These are phyloP conservation scores for Marchantia paleacea DNA, from an alignment of 225 moss, liverwort and hornwort genomes.

Conservation along the genomic window DNA sequence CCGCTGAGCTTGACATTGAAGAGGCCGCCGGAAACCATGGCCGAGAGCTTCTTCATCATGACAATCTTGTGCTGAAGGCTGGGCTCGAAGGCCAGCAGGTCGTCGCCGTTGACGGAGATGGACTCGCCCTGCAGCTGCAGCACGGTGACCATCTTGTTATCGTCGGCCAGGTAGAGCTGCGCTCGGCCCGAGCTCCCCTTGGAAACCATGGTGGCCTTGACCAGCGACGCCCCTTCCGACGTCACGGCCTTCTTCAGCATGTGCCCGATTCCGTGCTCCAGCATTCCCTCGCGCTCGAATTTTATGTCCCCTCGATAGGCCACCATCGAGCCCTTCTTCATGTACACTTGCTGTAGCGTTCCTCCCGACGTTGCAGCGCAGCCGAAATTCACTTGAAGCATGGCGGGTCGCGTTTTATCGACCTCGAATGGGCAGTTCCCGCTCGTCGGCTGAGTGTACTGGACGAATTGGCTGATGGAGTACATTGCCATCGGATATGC, in stretches of 20 bases:
- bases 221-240: conserved; percentile 47
- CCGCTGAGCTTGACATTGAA: conserved; percentile 56
- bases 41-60: conserved; percentile 61
- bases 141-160: conserved; percentile 48
- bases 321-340: conserved; percentile 67
- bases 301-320: conserved; percentile 54
- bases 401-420: not conserved
- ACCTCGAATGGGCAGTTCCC: conserved; percentile 2
- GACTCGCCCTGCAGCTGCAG: conserved; percentile 54
- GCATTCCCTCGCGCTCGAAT: conserved; percentile 51
- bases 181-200: conserved; percentile 23
- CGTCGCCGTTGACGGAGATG: conserved; percentile 55
- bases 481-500: conserved; percentile 8
- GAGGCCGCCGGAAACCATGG: conserved; percentile 53
- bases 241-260: conserved; percentile 59
- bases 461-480: not conserved
- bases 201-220: conserved; percentile 34
- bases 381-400: conserved; percentile 61
- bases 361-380: conserved; percentile 34
- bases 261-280: conserved; percentile 54
- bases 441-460: not conserved
- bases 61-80: conserved; percentile 45
- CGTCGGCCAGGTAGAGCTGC: conserved; percentile 54
- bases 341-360: conserved; percentile 47
- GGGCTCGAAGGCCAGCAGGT: conserved; percentile 50